Evolutionary conservation across 2,329 filamentous ascomycete genomes (phyloP), one percentile per base, ranked within the genome.

Genomic region (Tolypocladium amazonense): DNA sequence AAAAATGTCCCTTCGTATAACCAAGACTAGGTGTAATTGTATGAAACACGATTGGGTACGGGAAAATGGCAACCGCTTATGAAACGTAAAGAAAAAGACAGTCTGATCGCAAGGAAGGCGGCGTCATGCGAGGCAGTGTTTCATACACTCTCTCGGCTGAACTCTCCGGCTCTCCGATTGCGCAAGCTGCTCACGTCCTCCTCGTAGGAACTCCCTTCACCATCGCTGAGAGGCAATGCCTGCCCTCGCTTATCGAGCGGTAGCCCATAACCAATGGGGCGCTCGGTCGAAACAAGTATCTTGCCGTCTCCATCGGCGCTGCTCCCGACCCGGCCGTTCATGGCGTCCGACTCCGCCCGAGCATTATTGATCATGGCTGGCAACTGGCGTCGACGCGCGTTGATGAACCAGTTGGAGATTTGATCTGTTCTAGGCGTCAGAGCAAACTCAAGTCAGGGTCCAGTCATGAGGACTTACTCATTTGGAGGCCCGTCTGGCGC

Each of bases 341-440:
- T 79, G 60, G 75, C 79, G 60, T 81, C 77, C 8, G 76, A 75
- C 70, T 84, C 81, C 58, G 76, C 78, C 58, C 77, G 75, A 2
- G 80, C 79, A 63, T 81, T 82, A 67, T 77, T 84, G 65, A 84
- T 81, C 77, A 87, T 80, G 47, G 76, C 73, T 1, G 84, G 84
- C 25, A 88, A 73, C 66, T 87, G 82, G 56, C 88, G 84, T 60
- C 88, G 80, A 58, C 88, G 82, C 35, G 87, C 87, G 65, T 91
- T 91, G 73, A 90, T 91, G 72, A 90, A 91, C 88, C 88, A 91
- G 73, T 90, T 90, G 62, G 86, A 88, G 27, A 91, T 88, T 77
- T 86, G 83, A 72, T 86, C 83, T 86, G 67, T 38, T 52, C 56
- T 33, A 30, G 23, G 55, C 20, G 59, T 66, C 59, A 67, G 61